A percentile compares a stretch with the other conserved stretches of the same genome.
Conservation (phyloP, 2,329 filamentous ascomycete species). For the Clathrospora elynae region DNA sequence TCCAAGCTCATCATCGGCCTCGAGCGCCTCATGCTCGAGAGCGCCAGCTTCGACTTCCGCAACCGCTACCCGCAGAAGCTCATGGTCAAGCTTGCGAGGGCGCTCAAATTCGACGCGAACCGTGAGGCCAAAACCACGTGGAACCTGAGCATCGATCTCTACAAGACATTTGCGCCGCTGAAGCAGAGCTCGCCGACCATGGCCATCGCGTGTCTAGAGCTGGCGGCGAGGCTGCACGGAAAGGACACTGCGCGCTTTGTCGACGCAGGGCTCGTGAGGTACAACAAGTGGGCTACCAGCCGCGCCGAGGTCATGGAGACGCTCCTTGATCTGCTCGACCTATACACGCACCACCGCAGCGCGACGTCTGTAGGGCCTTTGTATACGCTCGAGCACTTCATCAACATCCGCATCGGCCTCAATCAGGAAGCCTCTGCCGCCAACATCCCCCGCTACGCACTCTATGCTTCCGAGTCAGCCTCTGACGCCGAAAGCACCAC, state of each 20-base stretch:
- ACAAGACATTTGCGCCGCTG: constrained; percentile 89
- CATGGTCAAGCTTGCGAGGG: constrained; percentile 76
- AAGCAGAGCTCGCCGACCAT: constrained; percentile 89
- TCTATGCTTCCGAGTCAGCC: constrained; percentile 42
- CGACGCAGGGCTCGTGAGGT: constrained; percentile 55
- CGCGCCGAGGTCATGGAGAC: constrained; percentile 66
- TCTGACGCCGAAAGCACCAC: constrained; percentile 17
- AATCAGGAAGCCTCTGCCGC: constrained; percentile 77
- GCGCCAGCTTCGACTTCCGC: constrained; percentile 90
- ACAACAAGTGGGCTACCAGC: constrained; percentile 51
- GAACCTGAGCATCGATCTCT: constrained; percentile 83
- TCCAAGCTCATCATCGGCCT: constrained; percentile 85
- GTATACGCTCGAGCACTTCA: constrained; percentile 77
- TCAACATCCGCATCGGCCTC: constrained; percentile 82
- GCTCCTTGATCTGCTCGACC: constrained; percentile 84
- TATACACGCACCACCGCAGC: constrained; percentile 84
- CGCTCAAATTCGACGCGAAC: constrained; percentile 59
- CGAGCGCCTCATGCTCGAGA: constrained; percentile 90
- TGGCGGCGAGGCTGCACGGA: constrained; percentile 72
- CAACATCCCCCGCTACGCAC: constrained; percentile 65
- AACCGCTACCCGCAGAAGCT: constrained; percentile 85
- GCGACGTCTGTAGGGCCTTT: constrained; percentile 74
- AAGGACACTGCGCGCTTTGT: constrained; percentile 58
- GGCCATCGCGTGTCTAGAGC: constrained; percentile 79
- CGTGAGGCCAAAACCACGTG: constrained; percentile 72